Evolutionary conservation across 176 grass and related monocot species (phyloP), one percentile per base, ranked within the genome.

Genomic region (Elaeis guineensis): DNA sequence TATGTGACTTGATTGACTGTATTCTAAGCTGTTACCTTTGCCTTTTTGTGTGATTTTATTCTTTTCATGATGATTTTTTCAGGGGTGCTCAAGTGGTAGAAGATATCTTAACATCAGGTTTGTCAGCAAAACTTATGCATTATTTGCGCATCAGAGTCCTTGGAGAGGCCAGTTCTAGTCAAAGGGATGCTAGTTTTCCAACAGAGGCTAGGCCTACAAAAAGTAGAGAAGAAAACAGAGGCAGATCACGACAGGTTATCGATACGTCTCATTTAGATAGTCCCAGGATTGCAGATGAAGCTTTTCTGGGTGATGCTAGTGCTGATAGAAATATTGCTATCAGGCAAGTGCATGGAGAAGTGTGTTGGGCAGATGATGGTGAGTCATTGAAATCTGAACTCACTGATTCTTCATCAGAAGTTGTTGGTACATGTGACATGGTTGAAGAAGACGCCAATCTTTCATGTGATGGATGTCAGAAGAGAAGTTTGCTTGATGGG

Each of bases 41-140:
- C n/a, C 61, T 0, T 78, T 59, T 57, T 39, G 62, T 48, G 16
- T 32, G 30, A 57, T 58, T 51, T 74, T 73, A 65, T 77, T 3
- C 55, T 2, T n/a, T 44, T 44, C 35, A 44, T 44, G 35, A 12
- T 11, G 6, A 44, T 44, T 44, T 55, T 55, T 3, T 79, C 81
- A 98, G 87, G 3, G 74, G 71, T 50, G 73, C 79, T 21, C 73
- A 75, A 17, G 75, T 98, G 69, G 84, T 98, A 57, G 88, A 92
- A 85, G 93, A 83, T 64, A 73, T 80, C 44, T 74, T 98, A 52
- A 89, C 64, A 51, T 76, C 79, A 57, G 93, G 84, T 19, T 76
- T 98, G 35, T 92, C 93, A 74, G 74, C 81, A 12, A 92, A 89
- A 77, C 81, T 98, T 30, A 98, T 98, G 93, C 87, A 55, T 7